Conservation (phyloP, 2,329 filamentous ascomycete species). For the Exophiala sideris region DNA sequence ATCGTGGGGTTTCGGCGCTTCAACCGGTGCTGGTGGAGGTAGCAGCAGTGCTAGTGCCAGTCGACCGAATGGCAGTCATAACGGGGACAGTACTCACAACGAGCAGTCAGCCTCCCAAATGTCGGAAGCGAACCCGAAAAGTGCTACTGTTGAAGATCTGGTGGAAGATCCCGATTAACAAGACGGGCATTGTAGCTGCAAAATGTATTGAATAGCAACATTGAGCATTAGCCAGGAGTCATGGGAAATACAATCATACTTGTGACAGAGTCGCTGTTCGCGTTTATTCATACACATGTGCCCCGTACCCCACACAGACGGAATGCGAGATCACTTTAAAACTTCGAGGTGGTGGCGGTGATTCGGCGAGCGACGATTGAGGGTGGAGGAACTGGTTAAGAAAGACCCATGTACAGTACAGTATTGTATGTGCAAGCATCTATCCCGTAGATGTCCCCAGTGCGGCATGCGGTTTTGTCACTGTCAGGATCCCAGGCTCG, state of each 20-base stretch:
- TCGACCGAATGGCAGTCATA: constrained; percentile 6
- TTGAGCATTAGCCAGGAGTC: not conserved
- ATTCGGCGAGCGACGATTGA: no score
- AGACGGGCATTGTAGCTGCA: not conserved
- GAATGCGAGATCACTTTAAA: no score
- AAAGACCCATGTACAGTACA: no score
- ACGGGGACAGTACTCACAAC: not conserved
- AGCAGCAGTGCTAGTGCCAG: not conserved
- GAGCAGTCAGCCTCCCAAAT: constrained; percentile 2
- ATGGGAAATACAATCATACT: not conserved
- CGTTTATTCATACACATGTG: no score
- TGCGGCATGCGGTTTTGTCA: no score
- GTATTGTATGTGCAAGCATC: no score
- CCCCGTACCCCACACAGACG: no score
- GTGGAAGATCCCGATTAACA: constrained; percentile 29
- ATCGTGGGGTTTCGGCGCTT: constrained; percentile 10
- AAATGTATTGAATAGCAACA: constrained; percentile 6
- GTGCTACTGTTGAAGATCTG: constrained; percentile 41
- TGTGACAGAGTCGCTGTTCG: no score
- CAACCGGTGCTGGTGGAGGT: not conserved
- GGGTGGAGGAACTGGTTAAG: no score
- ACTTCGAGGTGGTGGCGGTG: no score
- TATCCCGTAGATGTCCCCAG: no score
- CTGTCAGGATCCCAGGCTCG: no score
- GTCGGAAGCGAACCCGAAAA: constrained; percentile 36